phyloP scores from a whole-genome alignment of 371 early-diverging fungal species.

The Enterocytospora artemiae region DNA sequence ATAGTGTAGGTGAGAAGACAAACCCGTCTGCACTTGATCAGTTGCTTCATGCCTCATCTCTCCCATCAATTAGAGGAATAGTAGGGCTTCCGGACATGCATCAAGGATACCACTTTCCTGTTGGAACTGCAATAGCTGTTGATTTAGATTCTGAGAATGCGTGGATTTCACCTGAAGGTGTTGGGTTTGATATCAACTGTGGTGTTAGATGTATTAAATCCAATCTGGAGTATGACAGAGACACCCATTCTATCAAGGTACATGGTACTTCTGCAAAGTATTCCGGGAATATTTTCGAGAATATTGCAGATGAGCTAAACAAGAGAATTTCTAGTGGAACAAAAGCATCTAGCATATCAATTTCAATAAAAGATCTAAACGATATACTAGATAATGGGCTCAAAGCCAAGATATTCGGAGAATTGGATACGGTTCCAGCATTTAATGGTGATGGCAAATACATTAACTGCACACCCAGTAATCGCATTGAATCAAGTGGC shows the following conservation, averaged over 20 bases:
- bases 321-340: no score
- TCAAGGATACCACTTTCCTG: conserved; percentile 55
- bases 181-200: conserved; percentile 59
- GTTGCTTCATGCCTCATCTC: no score
- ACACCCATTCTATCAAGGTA: background rate
- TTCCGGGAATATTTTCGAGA: conserved; percentile 7
- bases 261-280: background rate
- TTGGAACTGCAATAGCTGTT: conserved; percentile 51
- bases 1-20: no score
- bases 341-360: background rate
- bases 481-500: conserved; percentile 54
- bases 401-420: conserved; percentile 17
- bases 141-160: conserved; percentile 31
- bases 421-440: conserved; percentile 11
- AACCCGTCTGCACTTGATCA: no score
- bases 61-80: no score
- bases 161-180: conserved; percentile 46
- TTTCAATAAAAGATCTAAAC: conserved; percentile 5
- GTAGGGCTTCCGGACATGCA: conserved; percentile 58
- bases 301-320: background rate
- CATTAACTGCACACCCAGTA: no score
- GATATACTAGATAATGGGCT: conserved; percentile 39
- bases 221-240: conserved; percentile 15
- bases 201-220: conserved; percentile 54
- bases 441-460: conserved; percentile 29